Evolutionary conservation across 1,284 basidiomycete species (phyloP).

Genomic region (Boletus mariae): DNA sequence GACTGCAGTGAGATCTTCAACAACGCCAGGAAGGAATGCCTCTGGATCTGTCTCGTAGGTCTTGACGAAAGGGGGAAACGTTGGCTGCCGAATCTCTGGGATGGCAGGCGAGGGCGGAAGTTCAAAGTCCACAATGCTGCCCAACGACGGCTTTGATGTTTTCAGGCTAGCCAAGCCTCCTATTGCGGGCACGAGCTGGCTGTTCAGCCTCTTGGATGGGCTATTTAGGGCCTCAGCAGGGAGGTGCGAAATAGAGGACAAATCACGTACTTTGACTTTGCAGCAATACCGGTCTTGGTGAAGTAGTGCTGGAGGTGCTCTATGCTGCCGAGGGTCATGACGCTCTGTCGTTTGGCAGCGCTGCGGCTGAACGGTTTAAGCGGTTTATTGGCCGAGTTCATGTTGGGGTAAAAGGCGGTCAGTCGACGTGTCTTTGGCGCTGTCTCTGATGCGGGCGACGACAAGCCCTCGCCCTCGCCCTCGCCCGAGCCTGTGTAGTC

Average conservation of each 20-base stretch:
- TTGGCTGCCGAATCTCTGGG: constrained; percentile 43
- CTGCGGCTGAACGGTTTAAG: constrained; percentile 81
- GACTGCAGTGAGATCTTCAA: constrained; percentile 65
- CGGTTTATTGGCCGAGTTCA: constrained; percentile 65
- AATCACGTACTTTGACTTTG: constrained; percentile 63
- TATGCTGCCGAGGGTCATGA: constrained; percentile 82
- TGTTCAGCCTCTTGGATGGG: constrained; percentile 50
- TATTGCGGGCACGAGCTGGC: constrained; percentile 70
- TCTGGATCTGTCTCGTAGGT: constrained; percentile 70
- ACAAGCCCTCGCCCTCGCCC: constrained; percentile 34
- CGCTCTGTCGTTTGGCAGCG: constrained; percentile 82
- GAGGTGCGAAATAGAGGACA: background rate
- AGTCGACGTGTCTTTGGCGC: constrained; percentile 43
- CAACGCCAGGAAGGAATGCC: constrained; percentile 63
- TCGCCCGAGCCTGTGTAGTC: constrained; percentile 50
- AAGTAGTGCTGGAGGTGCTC: constrained; percentile 87
- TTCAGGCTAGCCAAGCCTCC: constrained; percentile 47
- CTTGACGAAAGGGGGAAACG: constrained; percentile 53
- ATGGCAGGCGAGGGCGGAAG: constrained; percentile 67
- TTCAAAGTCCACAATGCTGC: constrained; percentile 46
- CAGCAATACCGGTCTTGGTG: constrained; percentile 74
- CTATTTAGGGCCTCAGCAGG: constrained; percentile 31
- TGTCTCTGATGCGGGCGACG: constrained; percentile 21
- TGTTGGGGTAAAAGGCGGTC: constrained; percentile 72
- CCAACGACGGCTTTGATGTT: constrained; percentile 38